Conservation (phyloP, 257 asterid species). For the Avicennia marina region DNA sequence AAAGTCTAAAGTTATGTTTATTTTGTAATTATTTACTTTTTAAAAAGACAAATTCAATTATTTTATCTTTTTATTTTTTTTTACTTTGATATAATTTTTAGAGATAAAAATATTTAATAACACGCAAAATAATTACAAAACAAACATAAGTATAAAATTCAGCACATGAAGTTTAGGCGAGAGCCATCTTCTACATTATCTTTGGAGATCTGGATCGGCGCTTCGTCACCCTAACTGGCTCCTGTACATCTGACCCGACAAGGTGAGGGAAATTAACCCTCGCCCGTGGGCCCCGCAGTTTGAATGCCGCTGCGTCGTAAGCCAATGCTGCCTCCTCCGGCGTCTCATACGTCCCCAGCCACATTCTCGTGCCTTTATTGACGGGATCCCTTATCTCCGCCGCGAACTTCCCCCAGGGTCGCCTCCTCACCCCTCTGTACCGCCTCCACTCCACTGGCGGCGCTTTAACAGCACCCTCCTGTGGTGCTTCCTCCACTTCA, state of each 20-base stretch:
- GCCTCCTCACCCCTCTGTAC: constrained; percentile 66
- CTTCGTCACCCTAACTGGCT: constrained; percentile 18
- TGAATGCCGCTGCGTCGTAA: constrained; percentile 77
- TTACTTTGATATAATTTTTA: no score
- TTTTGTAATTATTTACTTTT: no score
- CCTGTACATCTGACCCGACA: constrained; percentile 3
- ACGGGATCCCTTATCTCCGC: constrained; percentile 88
- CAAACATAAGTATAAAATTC: no score
- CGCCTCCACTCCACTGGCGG: constrained; percentile 25
- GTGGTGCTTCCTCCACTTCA: no score
- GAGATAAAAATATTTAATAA: no score
- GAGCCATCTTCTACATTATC: no score
- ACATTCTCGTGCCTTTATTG: constrained; percentile 63
- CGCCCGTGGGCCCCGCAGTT: constrained; percentile 25
- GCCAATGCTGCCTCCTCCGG: constrained; percentile 89
- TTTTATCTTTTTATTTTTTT: no score
- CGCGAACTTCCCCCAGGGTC: constrained; percentile 92
- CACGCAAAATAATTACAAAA: no score
- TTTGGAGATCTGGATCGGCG: no score
- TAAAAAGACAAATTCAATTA: no score
- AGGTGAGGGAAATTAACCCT: constrained; percentile 25
- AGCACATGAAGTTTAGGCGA: no score
- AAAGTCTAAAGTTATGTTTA: no score
- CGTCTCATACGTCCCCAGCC: constrained; percentile 81
- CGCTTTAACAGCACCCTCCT: constrained; percentile 20